Evolutionary conservation across 148 eudicot species (phyloP).

Genomic region (Camellia granthamiana): DNA sequence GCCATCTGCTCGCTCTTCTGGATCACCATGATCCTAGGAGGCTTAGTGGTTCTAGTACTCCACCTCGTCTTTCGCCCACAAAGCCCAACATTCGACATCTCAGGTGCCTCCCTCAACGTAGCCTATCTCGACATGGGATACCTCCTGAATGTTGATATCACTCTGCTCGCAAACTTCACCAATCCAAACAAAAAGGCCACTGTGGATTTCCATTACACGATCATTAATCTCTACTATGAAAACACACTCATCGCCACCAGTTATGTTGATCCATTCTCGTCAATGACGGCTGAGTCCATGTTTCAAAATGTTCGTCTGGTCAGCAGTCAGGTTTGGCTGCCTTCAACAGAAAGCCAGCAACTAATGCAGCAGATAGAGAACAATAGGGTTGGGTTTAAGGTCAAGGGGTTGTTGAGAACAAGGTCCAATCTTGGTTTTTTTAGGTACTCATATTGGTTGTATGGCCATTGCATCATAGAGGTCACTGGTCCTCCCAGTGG

Average conservation of each 20-base stretch:
- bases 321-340: conserved; percentile 68
- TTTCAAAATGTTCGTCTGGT: conserved; percentile 52
- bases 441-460: conserved; percentile 62
- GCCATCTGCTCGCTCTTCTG: conserved; percentile 66
- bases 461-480: conserved; percentile 50
- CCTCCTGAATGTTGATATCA: conserved; percentile 66
- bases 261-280: conserved; percentile 57
- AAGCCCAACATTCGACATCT: conserved; percentile 60
- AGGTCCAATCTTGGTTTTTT: conserved; percentile 57
- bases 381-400: conserved; percentile 50
- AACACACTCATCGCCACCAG: conserved; percentile 47
- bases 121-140: conserved; percentile 81
- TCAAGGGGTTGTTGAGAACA: conserved; percentile 54
- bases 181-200: conserved; percentile 67
- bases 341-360: conserved; percentile 29
- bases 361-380: conserved; percentile 41
- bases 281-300: conserved; percentile 27
- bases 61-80: conserved; percentile 68
- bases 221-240: conserved; percentile 44
- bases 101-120: conserved; percentile 59
- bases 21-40: conserved; percentile 64
- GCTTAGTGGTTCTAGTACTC: conserved; percentile 63
- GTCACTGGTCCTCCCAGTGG: conserved; percentile 81
- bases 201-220: conserved; percentile 56
- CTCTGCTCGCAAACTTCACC: conserved; percentile 70